Conservation (phyloP, 2,329 filamentous ascomycete species). For the Fusarium fracticaudum region DNA sequence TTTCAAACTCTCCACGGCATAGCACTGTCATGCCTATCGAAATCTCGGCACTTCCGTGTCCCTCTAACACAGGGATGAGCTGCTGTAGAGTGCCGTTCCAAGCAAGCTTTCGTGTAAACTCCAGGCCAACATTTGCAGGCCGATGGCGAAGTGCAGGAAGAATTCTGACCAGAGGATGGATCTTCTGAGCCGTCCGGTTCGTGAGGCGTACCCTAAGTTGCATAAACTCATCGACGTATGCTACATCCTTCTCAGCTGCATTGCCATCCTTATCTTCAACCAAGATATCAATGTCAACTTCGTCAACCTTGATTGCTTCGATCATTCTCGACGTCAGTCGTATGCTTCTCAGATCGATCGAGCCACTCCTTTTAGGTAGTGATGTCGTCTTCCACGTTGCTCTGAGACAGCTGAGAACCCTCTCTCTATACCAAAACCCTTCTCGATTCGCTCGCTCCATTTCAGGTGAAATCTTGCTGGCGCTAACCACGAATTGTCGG, state of each 20-base stretch:
- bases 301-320: slow-evolving; percentile 82
- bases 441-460: slow-evolving; percentile 81
- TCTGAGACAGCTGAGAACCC: slow-evolving; percentile 74
- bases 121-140: slow-evolving; percentile 76
- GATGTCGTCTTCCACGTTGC: slow-evolving; percentile 75
- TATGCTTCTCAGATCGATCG: slow-evolving; percentile 80
- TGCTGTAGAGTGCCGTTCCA: slow-evolving; percentile 89
- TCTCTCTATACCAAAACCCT: slow-evolving; percentile 91
- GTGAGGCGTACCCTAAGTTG: slow-evolving; percentile 75
- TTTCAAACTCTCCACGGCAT: slow-evolving; percentile 83
- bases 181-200: slow-evolving; percentile 75
- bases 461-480: slow-evolving; percentile 80
- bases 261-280: slow-evolving; percentile 53
- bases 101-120: slow-evolving; percentile 82
- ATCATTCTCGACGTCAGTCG: slow-evolving; percentile 82
- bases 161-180: slow-evolving; percentile 78
- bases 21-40: slow-evolving; percentile 78
- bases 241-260: slow-evolving; percentile 34
- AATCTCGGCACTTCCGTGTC: slow-evolving; percentile 67
- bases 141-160: slow-evolving; percentile 81
- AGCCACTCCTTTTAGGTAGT: slow-evolving; percentile 66
- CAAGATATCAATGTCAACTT: slow-evolving; percentile 73
- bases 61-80: slow-evolving; percentile 69
- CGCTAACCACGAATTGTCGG: slow-evolving; percentile 91
- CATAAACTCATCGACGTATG: slow-evolving; percentile 66